phyloP scores from a whole-genome alignment of 1,284 basidiomycete genomes.

The Trametes polyzona region DNA sequence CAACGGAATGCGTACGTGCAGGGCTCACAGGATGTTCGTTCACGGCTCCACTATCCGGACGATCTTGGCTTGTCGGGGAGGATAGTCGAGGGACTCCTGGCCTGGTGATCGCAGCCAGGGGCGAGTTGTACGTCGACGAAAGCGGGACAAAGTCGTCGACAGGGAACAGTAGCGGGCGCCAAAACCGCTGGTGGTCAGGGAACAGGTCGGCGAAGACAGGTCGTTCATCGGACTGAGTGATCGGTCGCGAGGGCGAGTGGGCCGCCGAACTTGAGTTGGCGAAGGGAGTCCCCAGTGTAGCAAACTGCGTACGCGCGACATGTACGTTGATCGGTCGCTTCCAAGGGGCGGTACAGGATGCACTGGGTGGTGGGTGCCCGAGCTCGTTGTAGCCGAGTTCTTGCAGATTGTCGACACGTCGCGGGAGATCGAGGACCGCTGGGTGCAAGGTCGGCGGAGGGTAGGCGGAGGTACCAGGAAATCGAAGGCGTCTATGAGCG shows the following conservation, averaged over 20 bases:
- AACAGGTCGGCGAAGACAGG: neutral
- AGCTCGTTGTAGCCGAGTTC: neutral
- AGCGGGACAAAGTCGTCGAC: no score
- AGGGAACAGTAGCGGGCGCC: constrained; percentile 9
- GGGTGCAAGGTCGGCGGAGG: neutral
- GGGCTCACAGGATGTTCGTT: no score
- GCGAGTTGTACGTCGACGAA: no score
- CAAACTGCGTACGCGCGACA: neutral
- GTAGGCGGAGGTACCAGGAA: neutral
- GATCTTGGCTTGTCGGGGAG: neutral
- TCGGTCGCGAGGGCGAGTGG: neutral
- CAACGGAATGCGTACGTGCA: no score
- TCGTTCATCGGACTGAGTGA: neutral
- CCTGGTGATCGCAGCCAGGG: no score
- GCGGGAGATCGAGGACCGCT: no score
- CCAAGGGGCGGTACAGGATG: neutral
- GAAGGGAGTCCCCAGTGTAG: neutral
- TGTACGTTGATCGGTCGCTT: neutral
- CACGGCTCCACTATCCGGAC: no score
- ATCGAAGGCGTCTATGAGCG: neutral
- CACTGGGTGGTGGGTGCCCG: neutral
- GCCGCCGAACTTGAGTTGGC: neutral
- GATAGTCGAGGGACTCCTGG: no score
- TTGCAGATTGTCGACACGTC: neutral
- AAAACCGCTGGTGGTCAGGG: constrained; percentile 5